Base-by-base conservation (phyloP, 495 filamentous ascomycete genomes). In the Penicillium coprophilum region DNA sequence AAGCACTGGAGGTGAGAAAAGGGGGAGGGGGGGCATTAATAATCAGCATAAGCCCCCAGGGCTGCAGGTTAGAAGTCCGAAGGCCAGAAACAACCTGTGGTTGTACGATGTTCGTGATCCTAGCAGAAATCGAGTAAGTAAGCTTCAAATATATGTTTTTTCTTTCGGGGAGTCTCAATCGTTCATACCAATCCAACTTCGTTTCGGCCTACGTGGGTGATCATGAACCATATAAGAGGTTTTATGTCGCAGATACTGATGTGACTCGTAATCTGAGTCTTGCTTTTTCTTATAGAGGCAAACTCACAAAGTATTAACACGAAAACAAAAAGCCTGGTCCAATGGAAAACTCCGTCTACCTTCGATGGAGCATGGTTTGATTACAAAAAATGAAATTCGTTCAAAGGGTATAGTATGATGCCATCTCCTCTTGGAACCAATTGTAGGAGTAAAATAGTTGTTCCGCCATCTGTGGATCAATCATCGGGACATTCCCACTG, bases 371-470 rank as follows among this genome's bases (percentile, higher is more conserved):
- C 32, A 32, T 21, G 15, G 12, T 20, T 44, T 43, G 12, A 40
- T 53, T 53, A 44, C 55, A 48, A 8, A 43, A n/a, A 53, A 48
- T 50, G 27, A 43, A 13, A 47, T 39, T 49, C 28, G 53, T 51
- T 69, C 50, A 76, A 55, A 76, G 63, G 61, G 72, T 75, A 72
- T 77, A 77, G 61, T 71, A 75, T 21, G 65, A 71, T 30, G 74
- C 71, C 74, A 77, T 75, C 48, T 77, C 74, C 61, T 75, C 71
- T 43, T 77, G 74, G 32, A 77, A 77, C 72, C 72, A 77, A 58
- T 75, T 74, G 36, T 77, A 75, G 6, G 71, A 77, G 51, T 74
- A 77, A 17, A 68, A 72, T 31, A 77, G 55, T 57, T 77, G 72
- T 38, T 75, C 71, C 23, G 72, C 72, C 68, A 77, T 69, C 47